These are phyloP conservation scores for Herpetomonas tarakana DNA, from an alignment of 208 protist genomes.

Conservation along the genomic window DNA sequence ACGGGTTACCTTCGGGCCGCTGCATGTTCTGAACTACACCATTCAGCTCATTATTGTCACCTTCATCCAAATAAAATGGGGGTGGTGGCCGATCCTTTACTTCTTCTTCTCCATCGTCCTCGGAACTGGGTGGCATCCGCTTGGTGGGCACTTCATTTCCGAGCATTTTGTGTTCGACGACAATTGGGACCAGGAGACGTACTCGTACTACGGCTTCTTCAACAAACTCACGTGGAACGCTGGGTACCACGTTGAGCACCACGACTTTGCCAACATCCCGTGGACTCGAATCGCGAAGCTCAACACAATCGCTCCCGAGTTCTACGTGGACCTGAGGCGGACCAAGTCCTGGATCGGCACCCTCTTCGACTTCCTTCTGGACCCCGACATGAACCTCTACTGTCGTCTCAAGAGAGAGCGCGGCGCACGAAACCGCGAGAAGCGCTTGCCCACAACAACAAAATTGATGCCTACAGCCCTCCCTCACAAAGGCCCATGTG, in stretches of 20 bases:
- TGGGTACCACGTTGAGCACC: conserved; percentile 97
- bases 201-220: conserved; percentile 95
- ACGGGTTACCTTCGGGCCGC: conserved; percentile 45
- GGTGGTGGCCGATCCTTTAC: conserved; percentile 72
- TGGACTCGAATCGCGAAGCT: conserved; percentile 87
- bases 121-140: conserved; percentile 85
- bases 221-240: conserved; percentile 93
- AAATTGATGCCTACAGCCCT: conserved; percentile 30
- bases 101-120: conserved; percentile 76
- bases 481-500: conserved; percentile 40
- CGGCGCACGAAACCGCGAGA: conserved; percentile 38
- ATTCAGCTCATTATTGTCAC: conserved; percentile 33
- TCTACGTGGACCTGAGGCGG: conserved; percentile 82
- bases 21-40: conserved; percentile 55
- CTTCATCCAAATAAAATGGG: conserved; percentile 47
- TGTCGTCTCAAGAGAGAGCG: conserved; percentile 75
- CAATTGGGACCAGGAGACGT: conserved; percentile 89
- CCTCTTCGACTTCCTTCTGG: conserved; percentile 82
- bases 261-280: conserved; percentile 96
- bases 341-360: conserved; percentile 80
- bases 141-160: conserved; percentile 90
- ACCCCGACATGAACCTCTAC: conserved; percentile 58
- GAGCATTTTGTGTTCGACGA: conserved; percentile 92
- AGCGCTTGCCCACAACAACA: conserved; percentile 38
- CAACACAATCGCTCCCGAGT: conserved; percentile 90